These are phyloP conservation scores for Brassica juncea DNA, from an alignment of 345 rosid species.

Conservation along the genomic window DNA sequence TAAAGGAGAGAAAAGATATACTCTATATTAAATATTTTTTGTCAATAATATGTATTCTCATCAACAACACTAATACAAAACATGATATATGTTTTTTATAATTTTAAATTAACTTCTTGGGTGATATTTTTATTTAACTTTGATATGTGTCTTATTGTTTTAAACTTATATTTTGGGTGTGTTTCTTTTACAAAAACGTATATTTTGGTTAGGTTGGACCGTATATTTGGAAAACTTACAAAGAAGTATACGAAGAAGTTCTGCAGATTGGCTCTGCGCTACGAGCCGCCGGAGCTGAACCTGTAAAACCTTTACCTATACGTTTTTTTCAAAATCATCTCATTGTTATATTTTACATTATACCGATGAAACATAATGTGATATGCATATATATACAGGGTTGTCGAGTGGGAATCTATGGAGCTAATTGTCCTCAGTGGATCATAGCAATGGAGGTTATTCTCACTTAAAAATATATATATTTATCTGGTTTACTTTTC, in stretches of 20 bases:
- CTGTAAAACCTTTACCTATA: slow-evolving; percentile 52
- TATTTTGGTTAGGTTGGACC: slow-evolving; percentile 61
- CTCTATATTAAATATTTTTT: no score
- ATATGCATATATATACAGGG: slow-evolving; percentile 54
- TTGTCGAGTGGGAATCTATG: slow-evolving; percentile 77
- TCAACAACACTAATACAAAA: no score
- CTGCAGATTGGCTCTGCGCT: slow-evolving; percentile 79
- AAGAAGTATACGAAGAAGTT: slow-evolving; percentile 77
- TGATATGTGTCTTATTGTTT: not conserved
- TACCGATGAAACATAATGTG: not conserved
- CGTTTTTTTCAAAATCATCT: not conserved
- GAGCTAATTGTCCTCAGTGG: slow-evolving; percentile 94
- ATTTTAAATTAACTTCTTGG: no score
- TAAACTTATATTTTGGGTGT: not conserved
- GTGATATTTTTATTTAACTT: no score
- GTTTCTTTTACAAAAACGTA: no score
- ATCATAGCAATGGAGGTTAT: slow-evolving; percentile 88
- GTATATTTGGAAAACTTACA: slow-evolving; percentile 85
- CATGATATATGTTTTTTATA: no score
- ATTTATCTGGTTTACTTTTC: not conserved
- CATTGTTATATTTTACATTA: not conserved
- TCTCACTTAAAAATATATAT: not conserved
- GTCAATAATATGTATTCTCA: no score
- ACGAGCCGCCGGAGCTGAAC: slow-evolving; percentile 74
- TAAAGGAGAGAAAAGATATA: not conserved